Base-by-base conservation (phyloP, 257 asterid genomes). In the Hygrophila difformis region DNA sequence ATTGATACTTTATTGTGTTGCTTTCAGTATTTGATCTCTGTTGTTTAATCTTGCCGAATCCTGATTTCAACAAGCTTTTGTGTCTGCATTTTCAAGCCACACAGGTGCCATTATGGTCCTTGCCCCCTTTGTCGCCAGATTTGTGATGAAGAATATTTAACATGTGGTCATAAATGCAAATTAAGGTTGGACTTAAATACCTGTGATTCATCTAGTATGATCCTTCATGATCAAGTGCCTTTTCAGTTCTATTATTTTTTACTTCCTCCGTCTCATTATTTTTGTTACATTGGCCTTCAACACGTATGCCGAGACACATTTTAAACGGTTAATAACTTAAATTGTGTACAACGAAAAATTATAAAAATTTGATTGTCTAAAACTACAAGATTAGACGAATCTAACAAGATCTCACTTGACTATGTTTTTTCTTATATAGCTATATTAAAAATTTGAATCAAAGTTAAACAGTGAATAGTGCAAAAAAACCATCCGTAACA, bases 91-190 rank as follows among this genome's bases (percentile, higher is more conserved):
- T 49, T 64, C 63, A 84, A 88, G 97, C 78, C 95, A 61, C 97
- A 88, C 81, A 75, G 61, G 71, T 88, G 97, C 67, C 97, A 88
- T 55, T 88, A 84, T 68, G 97, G 95, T 67, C 74, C 85, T 60
- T 84, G 95, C 71, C 95, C 94, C 18, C 71, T 78, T 12, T 88
- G 97, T 59, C 80, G 79, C 34, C 67, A 72, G 39, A 46, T 57
- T 51, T 88, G 97, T 61, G 84, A 82, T 39, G 93, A 68, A 71
- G 81, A 63, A 57, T 84, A 79, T 55, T n/a, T n/a, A n/a, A 40
- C 81, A 36, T 88, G 97, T 56, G 94, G 87, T 26, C 97, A 88
- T 59, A 74, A 62, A 47, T 88, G 97, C 78, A 71, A 75, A 68
- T 59, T 79, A 53, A 84, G 95, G 97, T 88, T 65, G n/a, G n/a